A percentile compares a stretch with the other conserved stretches of the same genome.
Evolutionary conservation across 805 yeast genomes (phyloP).

Genomic region (Cyberlindnera suaveolens): DNA sequence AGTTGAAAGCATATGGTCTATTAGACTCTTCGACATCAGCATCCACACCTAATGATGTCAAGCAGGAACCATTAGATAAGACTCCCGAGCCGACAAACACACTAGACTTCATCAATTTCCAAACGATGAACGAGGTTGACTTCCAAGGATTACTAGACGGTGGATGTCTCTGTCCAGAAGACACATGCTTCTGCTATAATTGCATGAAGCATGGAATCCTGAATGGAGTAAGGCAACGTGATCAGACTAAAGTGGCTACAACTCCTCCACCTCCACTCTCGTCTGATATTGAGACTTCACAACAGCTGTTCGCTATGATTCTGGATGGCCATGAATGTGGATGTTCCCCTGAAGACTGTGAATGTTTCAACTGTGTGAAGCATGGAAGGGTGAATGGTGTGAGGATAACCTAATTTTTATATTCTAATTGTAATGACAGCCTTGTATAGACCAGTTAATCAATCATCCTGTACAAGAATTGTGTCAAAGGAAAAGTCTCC

Average conservation of each 20-base stretch:
- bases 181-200: constrained; percentile 14
- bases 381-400: constrained; percentile 20
- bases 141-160: constrained; percentile 12
- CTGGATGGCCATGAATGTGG: constrained; percentile 17
- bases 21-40: constrained; percentile 14
- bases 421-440: not conserved
- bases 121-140: constrained; percentile 17
- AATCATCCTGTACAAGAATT: too few relatives aligned
- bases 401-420: not conserved
- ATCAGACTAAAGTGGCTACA: not conserved
- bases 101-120: constrained; percentile 10
- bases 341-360: constrained; percentile 17
- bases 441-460: too few relatives aligned
- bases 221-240: constrained; percentile 14
- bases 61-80: not conserved
- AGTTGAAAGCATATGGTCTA: constrained; percentile 18
- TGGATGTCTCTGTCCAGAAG: constrained; percentile 14
- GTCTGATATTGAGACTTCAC: not conserved
- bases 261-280: not conserved
- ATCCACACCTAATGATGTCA: constrained; percentile 9
- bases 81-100: not conserved
- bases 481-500: too few relatives aligned
- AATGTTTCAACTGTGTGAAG: constrained; percentile 17
- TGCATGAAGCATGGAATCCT: constrained; percentile 21
- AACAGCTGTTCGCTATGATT: not conserved